phyloP scores from a whole-genome alignment of 2,329 filamentous ascomycete species.

The Hypoxylon sp. region DNA sequence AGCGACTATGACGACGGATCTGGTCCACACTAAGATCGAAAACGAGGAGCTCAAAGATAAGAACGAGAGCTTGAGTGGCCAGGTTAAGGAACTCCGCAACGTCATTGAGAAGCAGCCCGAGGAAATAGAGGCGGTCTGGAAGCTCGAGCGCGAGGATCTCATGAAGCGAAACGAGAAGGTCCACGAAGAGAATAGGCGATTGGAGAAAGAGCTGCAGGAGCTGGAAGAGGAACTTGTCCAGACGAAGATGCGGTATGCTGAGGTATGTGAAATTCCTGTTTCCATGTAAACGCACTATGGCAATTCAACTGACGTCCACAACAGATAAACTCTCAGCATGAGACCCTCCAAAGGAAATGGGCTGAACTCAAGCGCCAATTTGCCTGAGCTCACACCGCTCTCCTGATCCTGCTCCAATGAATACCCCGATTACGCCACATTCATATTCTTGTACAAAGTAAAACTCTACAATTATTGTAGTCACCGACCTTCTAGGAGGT shows the following conservation, averaged over 20 bases:
- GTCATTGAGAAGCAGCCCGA: constrained; percentile 92
- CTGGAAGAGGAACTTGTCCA: constrained; percentile 93
- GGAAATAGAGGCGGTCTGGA: constrained; percentile 86
- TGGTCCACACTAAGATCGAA: constrained; percentile 92
- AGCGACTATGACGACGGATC: constrained; percentile 88
- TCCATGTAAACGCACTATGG: not conserved
- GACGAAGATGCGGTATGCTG: constrained; percentile 95
- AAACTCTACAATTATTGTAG: constrained; percentile 33
- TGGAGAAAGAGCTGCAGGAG: constrained; percentile 92
- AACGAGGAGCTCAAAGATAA: constrained; percentile 91
- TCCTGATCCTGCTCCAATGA: constrained; percentile 13
- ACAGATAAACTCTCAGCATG: constrained; percentile 80
- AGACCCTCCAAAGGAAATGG: constrained; percentile 83
- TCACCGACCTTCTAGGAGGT: constrained; percentile 19
- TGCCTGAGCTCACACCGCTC: constrained; percentile 53
- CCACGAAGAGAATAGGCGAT: constrained; percentile 88
- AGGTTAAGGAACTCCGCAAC: constrained; percentile 86
- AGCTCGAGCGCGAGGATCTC: constrained; percentile 88
- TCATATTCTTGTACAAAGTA: constrained; percentile 44
- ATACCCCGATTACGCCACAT: constrained; percentile 11
- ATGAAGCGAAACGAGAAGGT: constrained; percentile 95
- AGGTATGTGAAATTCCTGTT: constrained; percentile 74
- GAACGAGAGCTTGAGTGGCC: constrained; percentile 88
- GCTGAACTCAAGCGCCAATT: constrained; percentile 77
- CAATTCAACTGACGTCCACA: constrained; percentile 21